Conservation (phyloP, 2,329 filamentous ascomycete species). For the Trichoderma simmonsii region DNA sequence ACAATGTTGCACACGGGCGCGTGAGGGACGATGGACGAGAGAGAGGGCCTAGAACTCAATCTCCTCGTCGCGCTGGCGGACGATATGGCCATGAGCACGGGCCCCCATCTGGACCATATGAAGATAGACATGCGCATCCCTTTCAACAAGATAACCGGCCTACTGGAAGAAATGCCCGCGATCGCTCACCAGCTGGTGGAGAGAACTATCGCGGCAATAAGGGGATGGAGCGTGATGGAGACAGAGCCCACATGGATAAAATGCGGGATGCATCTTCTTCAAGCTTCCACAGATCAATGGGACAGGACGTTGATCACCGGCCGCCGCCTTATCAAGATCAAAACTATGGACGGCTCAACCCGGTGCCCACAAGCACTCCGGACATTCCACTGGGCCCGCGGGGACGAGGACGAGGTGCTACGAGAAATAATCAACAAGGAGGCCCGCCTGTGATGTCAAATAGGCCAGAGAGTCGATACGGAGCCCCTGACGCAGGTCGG, state of each 20-base stretch:
- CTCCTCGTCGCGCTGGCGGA: conserved; percentile 45
- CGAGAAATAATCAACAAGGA: conserved; percentile 36
- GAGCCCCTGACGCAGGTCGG: conserved; percentile 39
- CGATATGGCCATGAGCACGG: conserved; percentile 31
- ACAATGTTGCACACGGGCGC: conserved; percentile 32
- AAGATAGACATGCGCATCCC: conserved; percentile 47
- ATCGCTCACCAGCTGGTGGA: conserved; percentile 30
- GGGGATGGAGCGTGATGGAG: conserved; percentile 39
- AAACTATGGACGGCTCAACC: conserved; percentile 60
- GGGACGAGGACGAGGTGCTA: conserved; percentile 45
- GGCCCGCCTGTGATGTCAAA: conserved; percentile 37
- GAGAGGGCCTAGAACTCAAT: conserved; percentile 41
- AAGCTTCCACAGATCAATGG: conserved; percentile 38
- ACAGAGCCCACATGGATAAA: conserved; percentile 35
- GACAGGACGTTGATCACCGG: conserved; percentile 49
- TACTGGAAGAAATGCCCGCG: conserved; percentile 31
- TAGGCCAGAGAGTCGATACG: conserved; percentile 44
- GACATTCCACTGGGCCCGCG: conserved; percentile 56
- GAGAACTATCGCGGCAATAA: conserved; percentile 34
- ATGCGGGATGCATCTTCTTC: conserved; percentile 35
- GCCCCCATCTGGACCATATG: conserved; percentile 38
- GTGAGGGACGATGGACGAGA: conserved; percentile 46
- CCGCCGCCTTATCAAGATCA: conserved; percentile 55
- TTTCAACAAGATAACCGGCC: conserved; percentile 36
- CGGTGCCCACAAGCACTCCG: conserved; percentile 45